Percentiles rank a stretch among this genome's conserved stretches.
Evolutionary conservation across 495 filamentous ascomycete genomes (phyloP).

Genomic region (Hypoxylon cercidicola): DNA sequence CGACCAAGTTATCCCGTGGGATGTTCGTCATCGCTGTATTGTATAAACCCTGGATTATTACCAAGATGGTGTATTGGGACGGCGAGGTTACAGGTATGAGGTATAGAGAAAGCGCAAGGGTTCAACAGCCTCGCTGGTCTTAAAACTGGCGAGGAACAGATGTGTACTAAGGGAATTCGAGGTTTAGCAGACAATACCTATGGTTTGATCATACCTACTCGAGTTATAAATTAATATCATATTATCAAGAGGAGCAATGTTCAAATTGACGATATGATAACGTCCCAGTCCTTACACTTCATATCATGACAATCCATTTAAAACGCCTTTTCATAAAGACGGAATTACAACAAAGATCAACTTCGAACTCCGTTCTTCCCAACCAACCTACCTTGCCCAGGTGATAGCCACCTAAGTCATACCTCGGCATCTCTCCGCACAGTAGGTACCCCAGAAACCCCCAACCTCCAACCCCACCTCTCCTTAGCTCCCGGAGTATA

Average conservation of each 20-base stretch:
- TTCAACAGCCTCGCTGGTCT: neutral
- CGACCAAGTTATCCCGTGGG: neutral
- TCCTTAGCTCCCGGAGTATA: conserved; percentile 14
- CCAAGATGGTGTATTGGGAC: conserved; percentile 1
- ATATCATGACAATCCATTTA: too few relatives aligned
- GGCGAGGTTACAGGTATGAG: neutral
- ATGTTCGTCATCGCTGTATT: conserved; percentile 6
- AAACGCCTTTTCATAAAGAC: too few relatives aligned
- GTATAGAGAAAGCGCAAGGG: conserved; percentile 18
- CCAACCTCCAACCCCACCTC: conserved; percentile 14
- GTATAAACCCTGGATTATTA: neutral
- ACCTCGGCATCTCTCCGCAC: conserved; percentile 33
- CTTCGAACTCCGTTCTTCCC: too few relatives aligned
- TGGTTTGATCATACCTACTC: neutral
- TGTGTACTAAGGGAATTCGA: conserved; percentile 16
- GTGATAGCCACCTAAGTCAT: conserved; percentile 19
- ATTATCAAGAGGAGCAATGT: too few relatives aligned
- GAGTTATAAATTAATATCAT: too few relatives aligned
- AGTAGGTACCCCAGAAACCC: conserved; percentile 28
- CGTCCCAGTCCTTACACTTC: too few relatives aligned
- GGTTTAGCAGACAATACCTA: conserved; percentile 9
- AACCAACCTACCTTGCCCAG: neutral
- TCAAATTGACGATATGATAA: too few relatives aligned
- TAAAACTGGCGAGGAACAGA: conserved; percentile 2
- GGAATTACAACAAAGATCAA: too few relatives aligned